phyloP scores from a whole-genome alignment of 306 rosid genomes.

The Prunus dulcis region DNA sequence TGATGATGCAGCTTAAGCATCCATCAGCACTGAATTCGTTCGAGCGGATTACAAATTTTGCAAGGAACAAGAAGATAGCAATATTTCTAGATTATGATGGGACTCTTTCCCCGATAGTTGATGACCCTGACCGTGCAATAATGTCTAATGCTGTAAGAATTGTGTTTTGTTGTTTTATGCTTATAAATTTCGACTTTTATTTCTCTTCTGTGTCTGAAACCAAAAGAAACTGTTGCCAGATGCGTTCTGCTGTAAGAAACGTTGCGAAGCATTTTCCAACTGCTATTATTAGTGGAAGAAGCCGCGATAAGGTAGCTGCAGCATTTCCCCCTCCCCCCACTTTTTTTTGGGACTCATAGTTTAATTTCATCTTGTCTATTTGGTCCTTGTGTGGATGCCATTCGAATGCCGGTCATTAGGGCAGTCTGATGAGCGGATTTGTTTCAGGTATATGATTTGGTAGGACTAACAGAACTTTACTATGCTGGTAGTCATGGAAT shows the following conservation, averaged over 20 bases:
- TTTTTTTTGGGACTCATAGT: neutral
- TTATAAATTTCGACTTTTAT: neutral
- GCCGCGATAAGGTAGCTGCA: slow-evolving; percentile 66
- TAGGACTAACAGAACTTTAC: slow-evolving; percentile 89
- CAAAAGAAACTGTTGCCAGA: slow-evolving; percentile 39
- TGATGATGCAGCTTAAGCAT: slow-evolving; percentile 50
- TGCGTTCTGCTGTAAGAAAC: slow-evolving; percentile 65
- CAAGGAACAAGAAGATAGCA: slow-evolving; percentile 69
- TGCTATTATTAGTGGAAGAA: slow-evolving; percentile 89
- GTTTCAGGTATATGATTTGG: slow-evolving; percentile 74
- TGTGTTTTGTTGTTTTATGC: neutral
- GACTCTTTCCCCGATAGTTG: slow-evolving; percentile 91
- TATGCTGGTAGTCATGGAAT: slow-evolving; percentile 98
- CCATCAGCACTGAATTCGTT: slow-evolving; percentile 80
- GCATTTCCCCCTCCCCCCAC: no score
- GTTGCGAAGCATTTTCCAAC: slow-evolving; percentile 72
- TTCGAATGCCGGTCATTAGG: neutral
- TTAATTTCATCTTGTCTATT: neutral
- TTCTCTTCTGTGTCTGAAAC: neutral
- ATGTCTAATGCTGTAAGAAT: slow-evolving; percentile 70
- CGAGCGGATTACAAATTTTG: slow-evolving; percentile 45
- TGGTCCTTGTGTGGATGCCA: neutral
- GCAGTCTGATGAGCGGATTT: neutral
- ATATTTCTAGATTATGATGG: slow-evolving; percentile 92
- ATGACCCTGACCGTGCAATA: slow-evolving; percentile 79